A percentile compares a stretch with the other conserved stretches of the same genome.
These are phyloP conservation scores for Leccinum variicolor DNA, from an alignment of 768 basidiomycete genomes.

Conservation along the genomic window DNA sequence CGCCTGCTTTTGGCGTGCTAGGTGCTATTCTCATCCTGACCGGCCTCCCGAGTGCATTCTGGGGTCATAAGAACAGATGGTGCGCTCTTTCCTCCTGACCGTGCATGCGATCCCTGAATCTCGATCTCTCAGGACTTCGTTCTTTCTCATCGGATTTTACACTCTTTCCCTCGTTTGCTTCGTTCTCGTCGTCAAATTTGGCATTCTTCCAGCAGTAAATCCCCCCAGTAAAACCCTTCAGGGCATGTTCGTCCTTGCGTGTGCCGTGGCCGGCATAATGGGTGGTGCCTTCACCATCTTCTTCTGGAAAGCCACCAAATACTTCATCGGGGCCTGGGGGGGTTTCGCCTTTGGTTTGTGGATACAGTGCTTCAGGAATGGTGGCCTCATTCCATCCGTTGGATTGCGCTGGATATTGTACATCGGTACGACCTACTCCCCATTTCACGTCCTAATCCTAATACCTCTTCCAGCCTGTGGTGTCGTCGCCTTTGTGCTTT, in stretches of 20 bases:
- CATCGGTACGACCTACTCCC: slow-evolving; percentile 52
- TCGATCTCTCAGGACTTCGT: slow-evolving; percentile 66
- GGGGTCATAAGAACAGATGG: slow-evolving; percentile 97
- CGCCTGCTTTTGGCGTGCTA: slow-evolving; percentile 86
- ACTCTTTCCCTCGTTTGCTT: slow-evolving; percentile 81
- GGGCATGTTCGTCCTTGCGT: slow-evolving; percentile 88
- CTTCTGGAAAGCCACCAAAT: slow-evolving; percentile 88
- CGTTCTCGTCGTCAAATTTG: slow-evolving; percentile 85
- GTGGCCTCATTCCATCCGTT: slow-evolving; percentile 74
- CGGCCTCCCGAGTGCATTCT: slow-evolving; percentile 84
- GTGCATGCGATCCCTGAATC: slow-evolving; percentile 3
- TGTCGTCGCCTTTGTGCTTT: slow-evolving; percentile 76
- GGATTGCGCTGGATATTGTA: slow-evolving; percentile 89
- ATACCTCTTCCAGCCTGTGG: slow-evolving; percentile 49
- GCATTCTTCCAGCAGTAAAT: slow-evolving; percentile 79
- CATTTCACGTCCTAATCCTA: slow-evolving; percentile 13
- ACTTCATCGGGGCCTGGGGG: slow-evolving; percentile 56
- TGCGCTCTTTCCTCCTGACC: slow-evolving; percentile 31
- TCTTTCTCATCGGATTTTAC: slow-evolving; percentile 93
- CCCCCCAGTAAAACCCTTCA: slow-evolving; percentile 76
- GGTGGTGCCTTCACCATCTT: slow-evolving; percentile 87
- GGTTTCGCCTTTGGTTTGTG: slow-evolving; percentile 87
- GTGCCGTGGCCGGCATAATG: slow-evolving; percentile 72
- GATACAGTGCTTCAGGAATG: slow-evolving; percentile 81
- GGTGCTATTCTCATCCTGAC: slow-evolving; percentile 87